Conservation (phyloP, 495 filamentous ascomycete genomes). For the Cryomyces minteri region DNA sequence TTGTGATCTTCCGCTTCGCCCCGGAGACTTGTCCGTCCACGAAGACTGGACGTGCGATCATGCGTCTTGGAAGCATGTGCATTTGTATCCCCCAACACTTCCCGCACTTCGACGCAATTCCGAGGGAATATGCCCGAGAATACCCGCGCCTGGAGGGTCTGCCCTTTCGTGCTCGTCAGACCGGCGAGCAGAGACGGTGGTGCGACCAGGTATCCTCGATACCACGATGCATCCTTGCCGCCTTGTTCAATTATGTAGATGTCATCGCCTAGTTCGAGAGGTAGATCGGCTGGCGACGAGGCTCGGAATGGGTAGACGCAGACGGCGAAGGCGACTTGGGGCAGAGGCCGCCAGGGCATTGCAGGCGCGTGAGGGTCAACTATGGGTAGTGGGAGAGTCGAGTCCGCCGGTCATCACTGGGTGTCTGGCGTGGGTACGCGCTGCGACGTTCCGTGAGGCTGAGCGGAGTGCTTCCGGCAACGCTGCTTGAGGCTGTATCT, state of each 20-base stretch:
- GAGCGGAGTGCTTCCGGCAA: too few relatives aligned
- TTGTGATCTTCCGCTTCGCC: not conserved
- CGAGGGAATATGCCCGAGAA: slow-evolving; percentile 94
- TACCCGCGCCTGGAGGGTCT: slow-evolving; percentile 84
- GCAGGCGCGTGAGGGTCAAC: not conserved
- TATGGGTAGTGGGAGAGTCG: too few relatives aligned
- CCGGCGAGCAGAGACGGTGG: slow-evolving; percentile 86
- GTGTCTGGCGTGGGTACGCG: too few relatives aligned
- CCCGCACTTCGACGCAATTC: slow-evolving; percentile 66
- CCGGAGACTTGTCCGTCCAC: not conserved
- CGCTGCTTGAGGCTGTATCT: too few relatives aligned
- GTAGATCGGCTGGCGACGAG: slow-evolving; percentile 75
- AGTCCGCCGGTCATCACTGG: too few relatives aligned
- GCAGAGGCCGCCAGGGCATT: slow-evolving; percentile 95
- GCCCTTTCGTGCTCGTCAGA: slow-evolving; percentile 76
- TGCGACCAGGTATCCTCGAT: slow-evolving; percentile 83
- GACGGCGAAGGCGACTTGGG: slow-evolving; percentile 93
- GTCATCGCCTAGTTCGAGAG: slow-evolving; percentile 92
- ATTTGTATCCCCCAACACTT: slow-evolving; percentile 20
- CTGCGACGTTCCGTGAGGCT: too few relatives aligned
- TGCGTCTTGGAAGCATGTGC: slow-evolving; percentile 4
- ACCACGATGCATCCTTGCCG: slow-evolving; percentile 74
- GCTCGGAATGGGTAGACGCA: slow-evolving; percentile 85
- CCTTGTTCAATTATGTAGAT: slow-evolving; percentile 96
- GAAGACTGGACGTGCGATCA: slow-evolving; percentile 1